Base-by-base conservation (phyloP, 495 filamentous ascomycete genomes). In the Xylaria acuta region DNA sequence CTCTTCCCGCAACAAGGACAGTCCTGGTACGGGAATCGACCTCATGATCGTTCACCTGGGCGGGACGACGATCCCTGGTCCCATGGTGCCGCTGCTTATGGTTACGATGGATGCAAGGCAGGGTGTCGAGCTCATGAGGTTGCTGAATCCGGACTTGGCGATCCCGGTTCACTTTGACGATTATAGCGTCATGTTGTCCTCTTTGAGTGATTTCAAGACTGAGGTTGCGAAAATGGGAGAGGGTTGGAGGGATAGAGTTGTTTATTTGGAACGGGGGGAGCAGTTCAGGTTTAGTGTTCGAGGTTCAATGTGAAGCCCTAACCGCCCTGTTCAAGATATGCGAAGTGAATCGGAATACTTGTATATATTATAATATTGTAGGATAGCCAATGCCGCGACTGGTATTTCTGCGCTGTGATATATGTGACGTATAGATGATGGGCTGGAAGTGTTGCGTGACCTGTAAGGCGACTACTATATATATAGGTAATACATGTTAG, bases 121-220 rank as follows among this genome's bases (percentile, higher is more conserved):
- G 79, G 90, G 91, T 0, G 74, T 92, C 7, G 74, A 89, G 81
- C 78, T 92, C 69, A 87, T 92, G 77, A 76, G 82, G 72, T 62
- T 92, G 47, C 81, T 93, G 1, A 80, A 89, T 18, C 88, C 91
- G 53, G 88, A 92, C 43, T 69, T 92, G 53, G 90, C 88, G 45
- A 87, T 93, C n/a, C 91, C 90, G 41, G 85, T 92, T 25, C 91
- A 92, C 76, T 91, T 86, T 78, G 90, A 92, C 74, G 91, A 92
- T 69, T 92, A 92, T 75, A 84, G 86, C 71, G 89, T 90, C 12
- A 88, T 92, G 69, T 68, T 88, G 51, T 89, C 86, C 49, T 84
- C 88, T 22, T 66, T 92, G 71, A 79, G 80, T n/a, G 90, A 91
- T 64, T 92, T 93, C 72, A 85, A 84, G 77, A 83, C 83, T 51